Evolutionary conservation across 2,329 filamentous ascomycete genomes (phyloP), one percentile per base, ranked within the genome.

Genomic region (Ophiostoma ulmi): DNA sequence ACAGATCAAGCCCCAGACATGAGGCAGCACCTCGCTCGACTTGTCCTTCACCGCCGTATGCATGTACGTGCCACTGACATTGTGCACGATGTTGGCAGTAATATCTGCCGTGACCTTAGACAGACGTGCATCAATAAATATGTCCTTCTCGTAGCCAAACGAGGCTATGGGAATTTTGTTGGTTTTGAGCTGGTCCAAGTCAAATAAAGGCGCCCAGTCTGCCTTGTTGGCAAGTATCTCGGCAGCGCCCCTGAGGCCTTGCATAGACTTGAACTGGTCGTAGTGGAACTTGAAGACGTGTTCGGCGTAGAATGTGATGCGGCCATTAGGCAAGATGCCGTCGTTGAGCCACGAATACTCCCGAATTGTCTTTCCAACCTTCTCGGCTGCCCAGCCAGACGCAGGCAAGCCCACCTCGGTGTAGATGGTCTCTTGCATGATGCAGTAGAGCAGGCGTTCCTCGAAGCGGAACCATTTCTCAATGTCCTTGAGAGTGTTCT

Each of bases 371-470:
- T 26, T 17, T 35, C 71, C 72, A 1, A 74, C 67, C 7, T 64
- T 58, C n/a, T 66, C 14, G 35, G 74, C 74, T 0, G 74, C 64
- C 74, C 75, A 76, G n/a, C 20, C n/a, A 0, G 67, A 7, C 5
- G 73, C 41, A 6, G 20, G 20, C 3, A 39, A 2, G 6, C 61
- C 70, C 2, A 5, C n/a, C 4, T 72, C 70, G 38, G 66, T 67
- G 69, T 76, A 76, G 67, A 74, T 73, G 35, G 73, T 38, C 73
- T 77, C 76, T 52, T 74, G 72, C 36, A 76, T 64, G 10, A 76
- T 11, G 8, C 72, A 74, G 55, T 76, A 77, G 1, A 75, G 68
- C 3, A 75, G 74, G 5, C 76, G 73, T 11, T 70, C 67, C 41
- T 75, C 74, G 41, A 76, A 73, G 1, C 70, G 68, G 22, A 74